Percentiles rank a stretch among this genome's conserved stretches.
Evolutionary conservation across 441 rosid genomes (phyloP).

Genomic region (Populus hybrid): DNA sequence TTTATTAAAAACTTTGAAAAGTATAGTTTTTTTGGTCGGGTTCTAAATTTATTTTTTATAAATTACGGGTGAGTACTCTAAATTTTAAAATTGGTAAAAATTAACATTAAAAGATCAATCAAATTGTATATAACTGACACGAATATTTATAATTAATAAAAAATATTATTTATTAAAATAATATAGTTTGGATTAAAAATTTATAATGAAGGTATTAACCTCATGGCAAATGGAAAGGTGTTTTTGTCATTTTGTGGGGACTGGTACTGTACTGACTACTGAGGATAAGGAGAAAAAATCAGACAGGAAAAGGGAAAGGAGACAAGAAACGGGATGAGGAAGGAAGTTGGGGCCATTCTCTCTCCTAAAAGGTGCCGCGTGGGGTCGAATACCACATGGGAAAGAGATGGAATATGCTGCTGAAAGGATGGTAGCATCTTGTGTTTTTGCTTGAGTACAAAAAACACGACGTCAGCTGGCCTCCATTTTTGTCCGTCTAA

Average conservation of each 20-base stretch:
- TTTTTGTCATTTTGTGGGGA: neutral
- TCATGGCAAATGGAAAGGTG: neutral
- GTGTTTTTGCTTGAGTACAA: neutral
- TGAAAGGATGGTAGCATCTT: neutral
- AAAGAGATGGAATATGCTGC: neutral
- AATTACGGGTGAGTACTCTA: rapidly evolving
- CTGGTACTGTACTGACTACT: neutral
- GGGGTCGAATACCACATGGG: neutral
- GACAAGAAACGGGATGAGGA: neutral
- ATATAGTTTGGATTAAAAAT: too few relatives aligned
- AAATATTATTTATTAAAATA: too few relatives aligned
- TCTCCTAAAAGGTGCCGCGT: neutral
- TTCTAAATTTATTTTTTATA: too few relatives aligned
- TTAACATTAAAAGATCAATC: rapidly evolving
- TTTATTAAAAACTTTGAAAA: too few relatives aligned
- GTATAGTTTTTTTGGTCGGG: rapidly evolving
- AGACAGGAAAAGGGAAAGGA: neutral
- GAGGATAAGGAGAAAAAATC: neutral
- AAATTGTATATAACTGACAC: rapidly evolving
- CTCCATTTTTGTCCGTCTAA: neutral
- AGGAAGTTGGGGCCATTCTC: neutral
- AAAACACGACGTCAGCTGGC: neutral
- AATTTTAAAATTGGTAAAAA: too few relatives aligned
- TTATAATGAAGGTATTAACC: too few relatives aligned
- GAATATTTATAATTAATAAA: too few relatives aligned